Conservation (phyloP, 352 stramenopile genomes). For the Plasmopara halstedii region DNA sequence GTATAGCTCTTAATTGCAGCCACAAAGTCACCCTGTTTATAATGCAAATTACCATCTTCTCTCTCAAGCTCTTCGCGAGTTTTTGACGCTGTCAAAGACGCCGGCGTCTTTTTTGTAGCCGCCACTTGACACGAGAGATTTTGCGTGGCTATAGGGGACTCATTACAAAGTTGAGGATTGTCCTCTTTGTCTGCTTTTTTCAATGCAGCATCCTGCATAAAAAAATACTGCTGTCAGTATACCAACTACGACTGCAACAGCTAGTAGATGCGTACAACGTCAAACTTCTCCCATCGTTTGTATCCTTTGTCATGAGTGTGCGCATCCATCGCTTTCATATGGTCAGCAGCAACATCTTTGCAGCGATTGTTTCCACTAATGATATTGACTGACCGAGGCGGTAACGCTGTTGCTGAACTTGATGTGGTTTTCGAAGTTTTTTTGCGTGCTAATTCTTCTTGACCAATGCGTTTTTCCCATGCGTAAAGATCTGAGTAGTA, state of each 20-base stretch:
- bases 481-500: constrained; percentile 70
- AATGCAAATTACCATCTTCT: constrained; percentile 90
- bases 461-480: constrained; percentile 68
- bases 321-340: constrained; percentile 31
- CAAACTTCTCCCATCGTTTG: constrained; percentile 85
- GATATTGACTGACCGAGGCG: constrained; percentile 14
- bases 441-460: constrained; percentile 40
- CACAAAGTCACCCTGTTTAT: constrained; percentile 78
- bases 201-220: constrained; percentile 36
- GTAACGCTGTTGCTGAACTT: constrained; percentile 1
- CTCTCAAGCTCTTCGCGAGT: constrained; percentile 66
- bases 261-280: constrained; percentile 44
- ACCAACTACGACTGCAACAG: background rate
- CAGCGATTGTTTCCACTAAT: background rate
- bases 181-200: constrained; percentile 29
- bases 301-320: constrained; percentile 89
- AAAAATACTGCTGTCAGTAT: background rate
- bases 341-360: background rate
- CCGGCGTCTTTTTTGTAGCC: constrained; percentile 2
- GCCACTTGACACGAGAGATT: constrained; percentile 1
- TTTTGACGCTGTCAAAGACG: constrained; percentile 3
- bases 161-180: background rate
- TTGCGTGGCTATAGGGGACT: background rate
- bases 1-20: constrained; percentile 88
- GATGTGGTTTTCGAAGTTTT: constrained; percentile 8